phyloP scores from a whole-genome alignment of 306 rosid genomes.

The Heteromeles arbutifolia region DNA sequence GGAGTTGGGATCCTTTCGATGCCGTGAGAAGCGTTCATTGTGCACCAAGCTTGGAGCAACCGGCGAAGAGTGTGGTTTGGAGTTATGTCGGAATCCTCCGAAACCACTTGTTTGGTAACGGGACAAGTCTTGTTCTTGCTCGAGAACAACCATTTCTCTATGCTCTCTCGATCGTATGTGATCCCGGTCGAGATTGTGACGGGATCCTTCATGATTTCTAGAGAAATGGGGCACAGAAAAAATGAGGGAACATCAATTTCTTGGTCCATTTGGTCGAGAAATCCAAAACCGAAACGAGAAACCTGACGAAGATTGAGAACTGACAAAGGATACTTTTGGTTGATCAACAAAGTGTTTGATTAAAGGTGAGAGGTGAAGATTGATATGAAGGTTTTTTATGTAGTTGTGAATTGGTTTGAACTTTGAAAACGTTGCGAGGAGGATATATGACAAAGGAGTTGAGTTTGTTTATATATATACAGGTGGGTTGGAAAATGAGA shows the following conservation, averaged over 20 bases:
- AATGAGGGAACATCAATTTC: constrained; percentile 68
- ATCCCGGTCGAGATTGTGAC: constrained; percentile 69
- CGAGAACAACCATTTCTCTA: constrained; percentile 74
- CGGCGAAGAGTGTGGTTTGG: constrained; percentile 93
- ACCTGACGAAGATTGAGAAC: background rate
- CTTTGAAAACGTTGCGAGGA: constrained; percentile 9
- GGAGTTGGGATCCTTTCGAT: constrained; percentile 78
- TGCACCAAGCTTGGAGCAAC: constrained; percentile 82
- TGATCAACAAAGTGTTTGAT: background rate
- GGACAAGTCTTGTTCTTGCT: constrained; percentile 54
- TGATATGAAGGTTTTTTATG: background rate
- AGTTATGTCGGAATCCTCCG: constrained; percentile 37
- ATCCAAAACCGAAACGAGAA: background rate
- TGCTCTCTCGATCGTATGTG: constrained; percentile 73
- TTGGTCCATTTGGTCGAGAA: constrained; percentile 25
- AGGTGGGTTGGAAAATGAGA: constrained; percentile 2
- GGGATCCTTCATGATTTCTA: constrained; percentile 83
- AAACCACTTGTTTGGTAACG: constrained; percentile 49
- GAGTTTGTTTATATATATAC: constrained; percentile 15
- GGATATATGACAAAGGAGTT: background rate
- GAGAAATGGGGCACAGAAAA: constrained; percentile 72
- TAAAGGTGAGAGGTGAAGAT: background rate
- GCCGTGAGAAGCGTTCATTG: constrained; percentile 63
- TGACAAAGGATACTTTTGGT: background rate
- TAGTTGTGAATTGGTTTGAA: constrained; percentile 27